Base-by-base conservation (phyloP, 495 filamentous ascomycete species). In the Penicillium waksmanii region DNA sequence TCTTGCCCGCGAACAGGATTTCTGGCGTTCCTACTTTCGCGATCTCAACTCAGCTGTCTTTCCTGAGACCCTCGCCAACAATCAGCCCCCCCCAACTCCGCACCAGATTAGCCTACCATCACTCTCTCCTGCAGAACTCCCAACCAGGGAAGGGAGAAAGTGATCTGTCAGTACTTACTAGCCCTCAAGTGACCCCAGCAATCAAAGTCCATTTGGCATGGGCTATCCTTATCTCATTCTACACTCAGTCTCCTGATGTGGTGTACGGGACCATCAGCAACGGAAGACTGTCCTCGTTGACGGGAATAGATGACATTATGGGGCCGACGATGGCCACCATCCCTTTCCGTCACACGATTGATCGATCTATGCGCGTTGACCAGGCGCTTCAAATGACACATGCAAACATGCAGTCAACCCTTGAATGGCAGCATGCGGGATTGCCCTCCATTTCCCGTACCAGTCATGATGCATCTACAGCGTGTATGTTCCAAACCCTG, bases 401-500 rank as follows among this genome's bases (percentile, higher is more conserved):
- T 25, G 25, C 25, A 25, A 25, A 25, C 0, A 58, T 85, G 4
- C 73, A 82, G 2, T 67, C 86, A 25, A 73, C 80, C 57, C 76
- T 76, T 19, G 63, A 70, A 6, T 75, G 73, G 51, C 71, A 82
- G 54, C 79, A 82, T 23, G 51, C 66, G 19, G 80, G 81, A 17
- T 60, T 83, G 0, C 74, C 78, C 57, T 73, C 84, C 47, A 89
- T 90, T 40, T 73, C 77, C 38, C 64, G 66, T 8, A 63, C 87
- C 12, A 80, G 75, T 42, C 46, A 70, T 0, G 84, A 85, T 40
- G 73, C 82, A 1, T 67, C 73, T 43, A 61, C 73, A 35, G 85
- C 84, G 6, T 84, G 80, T 55, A 76, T 84, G 46, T 78, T 87
- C 57, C 75, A 80, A 50, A 81, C 71, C 57, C 55, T 85, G 33